Base-by-base conservation (phyloP, 192 early-diverging fungal genomes). In the Coemansia umbellata region DNA sequence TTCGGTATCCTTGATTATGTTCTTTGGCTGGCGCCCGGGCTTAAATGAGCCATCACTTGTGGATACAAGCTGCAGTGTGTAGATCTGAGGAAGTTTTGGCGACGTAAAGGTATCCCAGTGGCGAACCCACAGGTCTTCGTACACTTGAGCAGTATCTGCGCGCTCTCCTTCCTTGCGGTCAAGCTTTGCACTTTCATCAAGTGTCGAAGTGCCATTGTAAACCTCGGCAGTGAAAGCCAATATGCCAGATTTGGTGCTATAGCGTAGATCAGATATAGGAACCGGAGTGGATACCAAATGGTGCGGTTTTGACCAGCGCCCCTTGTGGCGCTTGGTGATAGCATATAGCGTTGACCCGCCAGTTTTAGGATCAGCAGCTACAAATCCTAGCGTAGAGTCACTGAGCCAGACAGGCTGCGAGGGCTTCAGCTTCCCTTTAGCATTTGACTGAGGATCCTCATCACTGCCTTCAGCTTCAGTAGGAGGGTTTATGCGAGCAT, bases 31-130 rank as follows among this genome's bases (percentile, higher is more conserved):
- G 24, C 31, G n/a, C 37, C 37, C 49, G 55, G 45, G 56, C 33
- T 30, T 50, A 19, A 76, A 80, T 39, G 55, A 57, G 41, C 57
- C 66, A 24, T 78, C 55, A 28, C 56, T 42, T 37, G 55, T 47
- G 36, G 60, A 30, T 8, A n/a, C 49, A 43, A 85, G 59, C 10
- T 57, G 50, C 22, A 82, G 71, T 0, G 74, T 50, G 66, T 87
- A 83, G 47, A 87, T 80, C 49, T 85, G 81, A 30, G 82, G 75
- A 51, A 79, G 69, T 69, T 85, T 84, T 21, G 82, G 73, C 30
- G 79, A 60, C 2, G 76, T 63, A 47, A 81, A 87, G 5, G 73
- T 64, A 51, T 92, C 90, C 88, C 90, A 92, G 56, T 92, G 90
- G 24, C 90, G 81, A 33, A 92, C 83, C 84, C 86, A 88, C 51